phyloP scores from a whole-genome alignment of 2,329 filamentous ascomycete genomes.

The Fusarium nurragi region DNA sequence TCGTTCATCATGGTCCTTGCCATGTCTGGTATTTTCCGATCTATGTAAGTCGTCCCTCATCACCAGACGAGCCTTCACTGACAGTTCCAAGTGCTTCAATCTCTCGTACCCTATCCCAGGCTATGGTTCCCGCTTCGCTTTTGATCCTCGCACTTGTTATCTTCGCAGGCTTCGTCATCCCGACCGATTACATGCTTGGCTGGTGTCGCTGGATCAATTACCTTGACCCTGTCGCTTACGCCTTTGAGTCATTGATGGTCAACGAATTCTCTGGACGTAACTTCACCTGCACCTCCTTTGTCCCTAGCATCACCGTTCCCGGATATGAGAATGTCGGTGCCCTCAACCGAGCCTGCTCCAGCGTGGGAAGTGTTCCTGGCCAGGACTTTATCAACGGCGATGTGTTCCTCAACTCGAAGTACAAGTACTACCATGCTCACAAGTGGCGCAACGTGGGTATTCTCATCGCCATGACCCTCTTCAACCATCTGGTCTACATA shows the following conservation, averaged over 20 bases:
- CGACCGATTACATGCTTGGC: constrained; percentile 61
- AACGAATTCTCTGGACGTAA: constrained; percentile 67
- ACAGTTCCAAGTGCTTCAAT: constrained; percentile 37
- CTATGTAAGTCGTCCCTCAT: constrained; percentile 39
- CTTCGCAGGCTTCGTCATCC: constrained; percentile 61
- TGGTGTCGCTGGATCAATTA: constrained; percentile 77
- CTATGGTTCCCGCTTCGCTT: constrained; percentile 55
- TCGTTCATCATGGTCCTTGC: constrained; percentile 64
- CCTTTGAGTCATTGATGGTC: constrained; percentile 71
- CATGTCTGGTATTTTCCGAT: constrained; percentile 71
- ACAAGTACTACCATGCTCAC: constrained; percentile 58
- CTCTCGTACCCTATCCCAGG: constrained; percentile 65
- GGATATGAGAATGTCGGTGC: constrained; percentile 44
- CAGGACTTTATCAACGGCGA: constrained; percentile 56
- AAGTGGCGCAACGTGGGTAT: constrained; percentile 68
- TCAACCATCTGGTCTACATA: constrained; percentile 60
- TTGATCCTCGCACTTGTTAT: constrained; percentile 49
- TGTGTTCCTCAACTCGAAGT: constrained; percentile 57
- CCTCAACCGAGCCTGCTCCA: constrained; percentile 55
- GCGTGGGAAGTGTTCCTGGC: constrained; percentile 60
- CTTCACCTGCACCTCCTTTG: constrained; percentile 39
- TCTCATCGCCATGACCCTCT: constrained; percentile 60
- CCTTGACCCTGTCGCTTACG: constrained; percentile 71
- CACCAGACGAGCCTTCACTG: not conserved
- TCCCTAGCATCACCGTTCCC: constrained; percentile 40